phyloP scores from a whole-genome alignment of 345 rosid genomes.

The Populus tremula region DNA sequence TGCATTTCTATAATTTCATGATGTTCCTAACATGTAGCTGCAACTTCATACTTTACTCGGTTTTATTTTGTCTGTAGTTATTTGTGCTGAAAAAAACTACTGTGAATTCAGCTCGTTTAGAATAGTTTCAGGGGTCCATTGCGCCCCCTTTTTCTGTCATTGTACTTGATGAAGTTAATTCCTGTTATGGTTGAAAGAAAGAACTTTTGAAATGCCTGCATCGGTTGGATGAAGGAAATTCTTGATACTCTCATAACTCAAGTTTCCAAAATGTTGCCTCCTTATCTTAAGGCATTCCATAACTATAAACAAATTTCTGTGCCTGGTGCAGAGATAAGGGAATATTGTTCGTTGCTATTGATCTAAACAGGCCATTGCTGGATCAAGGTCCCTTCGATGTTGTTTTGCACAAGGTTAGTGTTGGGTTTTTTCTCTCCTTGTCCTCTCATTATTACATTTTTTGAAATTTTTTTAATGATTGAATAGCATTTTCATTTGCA shows the following conservation, averaged over 20 bases:
- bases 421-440: background rate
- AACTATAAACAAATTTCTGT: slow-evolving; percentile 14
- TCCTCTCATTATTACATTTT: background rate
- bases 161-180: background rate
- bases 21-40: background rate
- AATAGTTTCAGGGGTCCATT: too few species aligned
- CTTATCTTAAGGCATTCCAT: slow-evolving; percentile 2
- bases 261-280: slow-evolving; percentile 21
- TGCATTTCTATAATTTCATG: background rate
- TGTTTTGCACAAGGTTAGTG: slow-evolving; percentile 82
- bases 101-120: too few species aligned
- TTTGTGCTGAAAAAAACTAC: too few species aligned
- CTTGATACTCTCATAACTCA: slow-evolving; percentile 14
- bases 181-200: background rate
- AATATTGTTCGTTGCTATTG: slow-evolving; percentile 71
- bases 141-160: background rate
- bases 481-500: background rate
- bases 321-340: slow-evolving; percentile 68
- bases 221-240: slow-evolving; percentile 8
- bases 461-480: background rate
- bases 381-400: slow-evolving; percentile 97
- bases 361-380: slow-evolving; percentile 54
- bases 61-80: background rate
- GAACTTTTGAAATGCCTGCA: slow-evolving; percentile 2
- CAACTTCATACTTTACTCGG: background rate